Percentiles rank a stretch among this genome's conserved stretches.
Evolutionary conservation across 305 asterid species (phyloP).

Genomic region (Solanum hybrid): DNA sequence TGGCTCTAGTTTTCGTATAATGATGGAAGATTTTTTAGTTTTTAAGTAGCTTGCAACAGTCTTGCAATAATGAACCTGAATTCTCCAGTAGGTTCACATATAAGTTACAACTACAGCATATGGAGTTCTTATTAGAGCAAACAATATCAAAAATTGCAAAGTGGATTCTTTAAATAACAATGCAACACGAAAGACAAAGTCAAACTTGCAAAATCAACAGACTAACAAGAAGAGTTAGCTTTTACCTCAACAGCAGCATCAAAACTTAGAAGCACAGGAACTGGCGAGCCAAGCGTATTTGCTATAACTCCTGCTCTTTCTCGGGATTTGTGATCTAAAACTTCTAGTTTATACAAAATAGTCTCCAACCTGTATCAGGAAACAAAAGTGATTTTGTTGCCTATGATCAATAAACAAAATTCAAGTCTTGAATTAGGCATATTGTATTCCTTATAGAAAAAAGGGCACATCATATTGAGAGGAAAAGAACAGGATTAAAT

Average conservation of each 20-base stretch:
- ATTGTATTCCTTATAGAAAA: not conserved
- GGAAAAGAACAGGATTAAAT: not conserved
- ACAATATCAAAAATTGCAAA: not conserved
- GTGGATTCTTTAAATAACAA: not conserved
- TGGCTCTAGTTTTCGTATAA: not conserved
- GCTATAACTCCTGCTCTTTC: constrained; percentile 94
- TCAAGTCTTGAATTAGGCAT: not conserved
- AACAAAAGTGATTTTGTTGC: constrained; percentile 8
- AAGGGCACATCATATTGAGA: not conserved
- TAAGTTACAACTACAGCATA: not conserved
- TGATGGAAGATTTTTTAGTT: not conserved
- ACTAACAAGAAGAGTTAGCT: constrained; percentile 2
- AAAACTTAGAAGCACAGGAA: constrained; percentile 81
- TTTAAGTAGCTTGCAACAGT: not conserved
- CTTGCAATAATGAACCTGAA: not conserved
- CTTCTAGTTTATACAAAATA: constrained; percentile 80
- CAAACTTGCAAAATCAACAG: not conserved
- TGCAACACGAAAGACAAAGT: not conserved
- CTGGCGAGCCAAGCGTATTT: constrained; percentile 80
- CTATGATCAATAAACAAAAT: not conserved
- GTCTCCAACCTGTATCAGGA: constrained; percentile 65
- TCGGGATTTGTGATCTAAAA: constrained; percentile 93
- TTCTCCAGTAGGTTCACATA: not conserved
- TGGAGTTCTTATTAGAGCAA: not conserved
- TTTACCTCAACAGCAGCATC: constrained; percentile 98